Percentiles rank a stretch among this genome's conserved stretches.
phyloP scores from a whole-genome alignment of 108 stramenopile genomes.

The Chaetoceros muelleri region DNA sequence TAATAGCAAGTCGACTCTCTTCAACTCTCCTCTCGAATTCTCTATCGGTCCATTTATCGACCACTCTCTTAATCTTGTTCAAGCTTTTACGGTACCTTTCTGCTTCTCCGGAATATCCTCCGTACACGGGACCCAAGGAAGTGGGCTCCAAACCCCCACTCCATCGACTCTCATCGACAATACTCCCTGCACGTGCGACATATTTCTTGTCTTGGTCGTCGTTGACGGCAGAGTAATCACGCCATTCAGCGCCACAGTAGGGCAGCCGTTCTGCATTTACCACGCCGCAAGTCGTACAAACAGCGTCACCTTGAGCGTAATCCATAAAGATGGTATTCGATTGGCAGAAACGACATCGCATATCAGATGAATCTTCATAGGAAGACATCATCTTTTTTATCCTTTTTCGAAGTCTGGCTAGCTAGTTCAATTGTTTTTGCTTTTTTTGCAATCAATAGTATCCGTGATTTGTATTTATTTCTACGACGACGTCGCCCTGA shows the following conservation, averaged over 20 bases:
- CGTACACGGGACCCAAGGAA: conserved; percentile 7
- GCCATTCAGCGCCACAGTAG: conserved; percentile 53
- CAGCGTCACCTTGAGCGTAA: conserved; percentile 47
- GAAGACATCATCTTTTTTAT: no score
- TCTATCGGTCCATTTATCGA: conserved; percentile 39
- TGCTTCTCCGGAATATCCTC: conserved; percentile 8
- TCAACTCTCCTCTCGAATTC: conserved; percentile 17
- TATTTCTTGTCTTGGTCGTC: conserved; percentile 25
- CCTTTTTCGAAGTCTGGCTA: no score
- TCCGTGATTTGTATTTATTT: no score
- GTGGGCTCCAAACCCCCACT: conserved; percentile 52
- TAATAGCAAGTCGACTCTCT: conserved; percentile 23
- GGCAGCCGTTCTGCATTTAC: conserved; percentile 33
- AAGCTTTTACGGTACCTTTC: conserved; percentile 22
- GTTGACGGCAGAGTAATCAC: conserved; percentile 36
- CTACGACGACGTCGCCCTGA: no score
- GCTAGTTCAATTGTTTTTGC: no score
- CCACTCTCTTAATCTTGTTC: conserved; percentile 18
- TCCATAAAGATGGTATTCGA: conserved; percentile 27
- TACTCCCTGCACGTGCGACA: conserved; percentile 10
- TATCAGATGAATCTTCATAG: conserved; percentile 16
- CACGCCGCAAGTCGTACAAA: conserved; percentile 51
- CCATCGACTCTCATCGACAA: conserved; percentile 37
- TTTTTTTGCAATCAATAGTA: no score
- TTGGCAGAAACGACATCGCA: conserved; percentile 28